These are phyloP conservation scores for Capsicum chinense DNA, from an alignment of 257 asterid genomes.

Conservation along the genomic window DNA sequence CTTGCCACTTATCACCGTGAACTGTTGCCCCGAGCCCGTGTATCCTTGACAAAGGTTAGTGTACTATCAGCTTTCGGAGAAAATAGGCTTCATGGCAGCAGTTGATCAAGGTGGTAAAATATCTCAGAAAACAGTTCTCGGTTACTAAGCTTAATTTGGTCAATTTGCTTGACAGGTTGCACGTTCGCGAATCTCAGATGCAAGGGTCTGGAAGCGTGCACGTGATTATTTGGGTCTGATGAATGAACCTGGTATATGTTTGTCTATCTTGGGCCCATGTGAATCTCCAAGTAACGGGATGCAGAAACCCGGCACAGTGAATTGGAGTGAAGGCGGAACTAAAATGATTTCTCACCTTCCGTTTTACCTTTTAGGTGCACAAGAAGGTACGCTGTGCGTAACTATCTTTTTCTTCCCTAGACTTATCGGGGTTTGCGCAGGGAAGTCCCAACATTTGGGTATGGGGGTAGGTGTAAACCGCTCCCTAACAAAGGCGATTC, in stretches of 20 bases:
- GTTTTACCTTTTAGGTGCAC: conserved; percentile 77
- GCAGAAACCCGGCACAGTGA: conserved; percentile 74
- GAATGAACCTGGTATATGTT: conserved; percentile 88
- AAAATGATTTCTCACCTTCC: conserved; percentile 84
- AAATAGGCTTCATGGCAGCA: not conserved
- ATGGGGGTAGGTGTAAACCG: too few relatives aligned
- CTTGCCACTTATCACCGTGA: conserved; percentile 87
- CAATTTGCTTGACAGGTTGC: conserved; percentile 60
- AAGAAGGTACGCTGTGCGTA: conserved; percentile 56
- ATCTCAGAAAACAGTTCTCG: not conserved
- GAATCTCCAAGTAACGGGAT: conserved; percentile 53
- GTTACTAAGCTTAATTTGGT: conserved; percentile 17
- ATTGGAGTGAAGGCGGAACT: conserved; percentile 74
- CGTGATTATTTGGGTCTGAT: conserved; percentile 80
- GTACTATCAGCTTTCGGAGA: not conserved
- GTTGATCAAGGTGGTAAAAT: conserved; percentile 8
- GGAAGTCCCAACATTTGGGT: too few relatives aligned
- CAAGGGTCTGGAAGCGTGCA: conserved; percentile 86
- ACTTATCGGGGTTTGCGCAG: too few relatives aligned
- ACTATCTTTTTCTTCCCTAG: not conserved
- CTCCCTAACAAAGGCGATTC: too few relatives aligned
- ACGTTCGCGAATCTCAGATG: conserved; percentile 81
- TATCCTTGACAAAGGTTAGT: conserved; percentile 83
- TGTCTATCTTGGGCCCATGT: conserved; percentile 80
- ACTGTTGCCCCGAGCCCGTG: conserved; percentile 86